Evolutionary conservation across 1,139 yeast genomes (phyloP), one percentile per base, ranked within the genome.

Genomic region (Debaryomyces sp.): DNA sequence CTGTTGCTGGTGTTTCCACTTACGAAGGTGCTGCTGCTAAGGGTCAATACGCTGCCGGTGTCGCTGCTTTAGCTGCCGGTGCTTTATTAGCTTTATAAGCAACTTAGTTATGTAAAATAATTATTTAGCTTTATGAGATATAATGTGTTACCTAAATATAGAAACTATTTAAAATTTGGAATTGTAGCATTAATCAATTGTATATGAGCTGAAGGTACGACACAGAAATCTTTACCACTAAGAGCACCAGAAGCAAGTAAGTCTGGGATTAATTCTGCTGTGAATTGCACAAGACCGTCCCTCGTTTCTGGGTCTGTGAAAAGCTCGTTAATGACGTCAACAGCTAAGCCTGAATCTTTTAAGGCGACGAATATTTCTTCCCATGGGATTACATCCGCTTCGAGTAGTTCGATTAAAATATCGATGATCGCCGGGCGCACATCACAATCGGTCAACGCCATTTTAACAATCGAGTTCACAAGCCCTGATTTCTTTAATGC

Each of bases 21-120:
- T 72, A 59, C 67, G 73, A 65, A 59, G 77, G 68, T 69, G 77
- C 69, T 69, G 66, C 67, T 57, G 71, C 67, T 56, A 69, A 57
- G 61, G 52, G 52, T 47, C 68, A 65, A 61, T 65, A 54, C 63
- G 70, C 71, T 63, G 77, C 70, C 57, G 80, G 79, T 72, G 75
- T 73, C 61, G 78, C 73, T 62, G 80, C 77, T 61, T 63, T 75
- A 61, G 77, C 77, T 66, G 80, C 80, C 52, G 80, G 79, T 72
- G 80, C 79, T 70, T 72, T 75, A 65, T 73, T 75, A 65, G 79
- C 78, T 70, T 73, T 75, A 66, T 75, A 75, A 74, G 68, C 32
- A 15, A 8, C n/a, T 13, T 48, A 32, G 46, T n/a, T 26, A 22
- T 39, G 22, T 27, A 26, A 15, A 29, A 29, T 27, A 40, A 22